Evolutionary conservation across 768 basidiomycete species (phyloP).

Genomic region (Dioszegia hungarica): DNA sequence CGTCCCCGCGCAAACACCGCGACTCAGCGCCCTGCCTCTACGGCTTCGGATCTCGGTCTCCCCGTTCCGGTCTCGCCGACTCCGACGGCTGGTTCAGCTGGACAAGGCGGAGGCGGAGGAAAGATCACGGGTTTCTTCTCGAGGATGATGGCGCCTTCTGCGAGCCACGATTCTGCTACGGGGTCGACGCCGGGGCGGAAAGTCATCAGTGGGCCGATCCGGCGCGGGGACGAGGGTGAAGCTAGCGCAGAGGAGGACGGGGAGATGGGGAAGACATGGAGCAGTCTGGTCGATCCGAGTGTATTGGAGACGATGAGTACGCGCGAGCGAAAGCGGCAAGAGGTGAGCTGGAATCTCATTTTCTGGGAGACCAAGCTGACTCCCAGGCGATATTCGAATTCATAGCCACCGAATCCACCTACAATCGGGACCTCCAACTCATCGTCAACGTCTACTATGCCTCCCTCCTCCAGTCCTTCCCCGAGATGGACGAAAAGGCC

Average conservation of each 20-base stretch:
- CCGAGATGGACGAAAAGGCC: conserved; percentile 67
- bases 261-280: conserved; percentile 66
- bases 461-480: conserved; percentile 56
- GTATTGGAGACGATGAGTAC: conserved; percentile 74
- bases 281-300: conserved; percentile 78
- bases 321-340: conserved; percentile 78
- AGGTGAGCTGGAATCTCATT: conserved; percentile 53
- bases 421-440: conserved; percentile 85
- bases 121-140: conserved; percentile 35
- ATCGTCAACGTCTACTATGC: conserved; percentile 72
- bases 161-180: conserved; percentile 37
- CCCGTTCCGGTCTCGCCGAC: not conserved
- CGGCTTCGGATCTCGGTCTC: not conserved
- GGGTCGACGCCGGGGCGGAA: conserved; percentile 56
- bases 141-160: conserved; percentile 14
- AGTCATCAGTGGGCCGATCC: conserved; percentile 54
- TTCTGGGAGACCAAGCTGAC: not conserved
- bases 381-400: conserved; percentile 87
- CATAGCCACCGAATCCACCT: conserved; percentile 81
- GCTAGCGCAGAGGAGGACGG: not conserved
- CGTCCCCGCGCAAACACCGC: conserved; percentile 52
- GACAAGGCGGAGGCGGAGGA: conserved; percentile 1
- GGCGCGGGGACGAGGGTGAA: not conserved
- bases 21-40: not conserved
- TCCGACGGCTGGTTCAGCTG: not conserved